Percentiles rank a stretch among this genome's conserved stretches.
Conservation (phyloP, 129 eudicot species). For the Kitagawia praeruptora region DNA sequence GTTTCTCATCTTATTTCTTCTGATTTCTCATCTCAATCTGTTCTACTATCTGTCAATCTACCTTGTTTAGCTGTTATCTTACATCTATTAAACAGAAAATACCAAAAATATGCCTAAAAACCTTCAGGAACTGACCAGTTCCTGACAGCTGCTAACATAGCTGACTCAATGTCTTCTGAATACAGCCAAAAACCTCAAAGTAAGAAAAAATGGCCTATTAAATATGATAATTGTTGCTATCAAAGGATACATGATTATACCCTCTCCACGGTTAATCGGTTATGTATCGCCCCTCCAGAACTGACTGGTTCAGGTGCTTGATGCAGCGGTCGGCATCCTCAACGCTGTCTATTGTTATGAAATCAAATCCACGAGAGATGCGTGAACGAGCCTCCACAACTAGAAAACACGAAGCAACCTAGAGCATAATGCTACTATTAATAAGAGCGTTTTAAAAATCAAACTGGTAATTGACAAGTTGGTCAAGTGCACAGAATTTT, state of each 20-base stretch:
- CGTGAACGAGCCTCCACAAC: slow-evolving; percentile 98
- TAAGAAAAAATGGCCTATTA: slow-evolving; percentile 25
- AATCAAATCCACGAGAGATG: slow-evolving; percentile 92
- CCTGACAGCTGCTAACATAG: slow-evolving; percentile 83
- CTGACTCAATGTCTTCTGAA: slow-evolving; percentile 87
- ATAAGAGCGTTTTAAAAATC: background rate
- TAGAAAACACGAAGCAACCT: slow-evolving; percentile 85
- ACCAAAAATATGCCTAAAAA: no score
- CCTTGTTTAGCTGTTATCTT: no score
- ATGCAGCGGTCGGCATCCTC: slow-evolving; percentile 95
- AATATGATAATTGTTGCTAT: slow-evolving; percentile 6
- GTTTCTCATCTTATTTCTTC: no score
- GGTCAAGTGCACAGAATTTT: background rate
- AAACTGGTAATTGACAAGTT: background rate
- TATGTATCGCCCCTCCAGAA: slow-evolving; percentile 87
- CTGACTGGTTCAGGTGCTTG: slow-evolving; percentile 89
- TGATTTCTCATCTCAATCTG: no score
- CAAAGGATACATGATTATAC: slow-evolving; percentile 27
- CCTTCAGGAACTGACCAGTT: no score
- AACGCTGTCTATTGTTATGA: slow-evolving; percentile 63
- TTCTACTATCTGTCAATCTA: no score
- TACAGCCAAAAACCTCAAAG: slow-evolving; percentile 76
- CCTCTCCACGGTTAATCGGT: slow-evolving; percentile 98
- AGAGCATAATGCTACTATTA: background rate
- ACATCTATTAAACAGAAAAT: no score